Evolutionary conservation across 371 early-diverging fungal species (phyloP).

Genomic region (Dinochytrium kinnereticum): DNA sequence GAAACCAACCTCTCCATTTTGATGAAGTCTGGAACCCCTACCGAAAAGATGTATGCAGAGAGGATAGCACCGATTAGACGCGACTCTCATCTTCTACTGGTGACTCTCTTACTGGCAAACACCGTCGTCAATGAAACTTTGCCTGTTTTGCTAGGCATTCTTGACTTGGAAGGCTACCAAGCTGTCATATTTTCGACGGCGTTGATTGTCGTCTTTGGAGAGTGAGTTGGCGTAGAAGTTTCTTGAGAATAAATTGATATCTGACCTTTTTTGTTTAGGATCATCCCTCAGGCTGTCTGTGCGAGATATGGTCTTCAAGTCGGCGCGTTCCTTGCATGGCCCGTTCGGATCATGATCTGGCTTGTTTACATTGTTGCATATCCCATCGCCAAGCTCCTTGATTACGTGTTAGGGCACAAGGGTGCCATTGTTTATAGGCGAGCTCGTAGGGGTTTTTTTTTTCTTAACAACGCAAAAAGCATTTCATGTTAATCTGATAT

Average conservation of each 20-base stretch:
- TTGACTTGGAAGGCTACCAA: slow-evolving; percentile 73
- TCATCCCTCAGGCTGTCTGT: slow-evolving; percentile 71
- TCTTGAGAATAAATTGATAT: slow-evolving; percentile 1
- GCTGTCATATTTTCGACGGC: slow-evolving; percentile 89
- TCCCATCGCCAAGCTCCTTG: slow-evolving; percentile 78
- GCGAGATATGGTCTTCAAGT: slow-evolving; percentile 77
- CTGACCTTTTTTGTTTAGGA: slow-evolving; percentile 42
- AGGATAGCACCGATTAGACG: slow-evolving; percentile 72
- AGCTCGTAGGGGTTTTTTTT: slow-evolving; percentile 67
- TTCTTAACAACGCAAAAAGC: neutral
- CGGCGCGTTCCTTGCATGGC: slow-evolving; percentile 75
- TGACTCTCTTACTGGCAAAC: slow-evolving; percentile 88
- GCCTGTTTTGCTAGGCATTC: slow-evolving; percentile 74
- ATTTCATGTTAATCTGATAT: neutral
- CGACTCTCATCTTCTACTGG: slow-evolving; percentile 83
- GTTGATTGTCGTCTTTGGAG: slow-evolving; percentile 91
- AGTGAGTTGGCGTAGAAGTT: slow-evolving; percentile 56
- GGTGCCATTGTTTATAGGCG: slow-evolving; percentile 81
- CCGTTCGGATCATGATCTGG: slow-evolving; percentile 72
- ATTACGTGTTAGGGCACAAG: slow-evolving; percentile 77
- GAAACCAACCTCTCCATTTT: slow-evolving; percentile 55
- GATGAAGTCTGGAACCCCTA: slow-evolving; percentile 64
- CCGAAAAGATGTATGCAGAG: slow-evolving; percentile 69
- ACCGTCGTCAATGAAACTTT: slow-evolving; percentile 93
- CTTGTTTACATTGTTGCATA: slow-evolving; percentile 77